Evolutionary conservation across 2,329 filamentous ascomycete species (phyloP), one percentile per base, ranked within the genome.

Genomic region (Aotearoamyces nothofagi): DNA sequence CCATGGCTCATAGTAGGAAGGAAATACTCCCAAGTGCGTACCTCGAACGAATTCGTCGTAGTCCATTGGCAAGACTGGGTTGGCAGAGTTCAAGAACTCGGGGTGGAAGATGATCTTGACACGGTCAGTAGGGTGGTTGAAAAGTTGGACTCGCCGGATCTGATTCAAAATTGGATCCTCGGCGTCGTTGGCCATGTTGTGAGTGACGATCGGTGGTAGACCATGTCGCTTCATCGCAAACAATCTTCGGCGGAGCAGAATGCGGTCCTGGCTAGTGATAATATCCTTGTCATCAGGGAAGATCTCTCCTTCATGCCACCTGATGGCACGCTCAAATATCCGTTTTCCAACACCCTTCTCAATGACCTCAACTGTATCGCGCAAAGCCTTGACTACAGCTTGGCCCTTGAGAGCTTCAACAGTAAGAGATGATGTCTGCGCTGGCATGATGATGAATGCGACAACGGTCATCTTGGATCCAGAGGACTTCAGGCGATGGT

Each of bases 1-100:
- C 90, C 90, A 98, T 6, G 90, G 90, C 59, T 98, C 90, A 54
- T 98, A 98, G 68, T 96, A 96, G 3, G 90, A 96, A 14, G 87
- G 68, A 58, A 98, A 98, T 33, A 98, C 74, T 45, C 90, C 90
- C 49, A 98, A 60, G 55, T 98, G 87, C 22, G 87, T 96, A 39
- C 90, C 90, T 31, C 90, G 82, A 24, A 98, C 90, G 50, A 98
- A 98, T 53, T 98, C 90, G 47, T 98, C 90, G 47, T 98, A 96
- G 57, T 96, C 90, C 48, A 98, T 66, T 11, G 90, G 86, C 17
- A 98, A 65, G 2, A 98, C 86, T 0, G 90, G 87, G 57, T 94
- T 96, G 31, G 83, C 77, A 1, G 87, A 92, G 62, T 86, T 94
- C 42, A 98, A 60, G 58, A 98, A 98, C 55, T 96, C 90, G 5